phyloP scores from a whole-genome alignment of 2,329 filamentous ascomycete species.

The Arthrobotrys sphaeroides region DNA sequence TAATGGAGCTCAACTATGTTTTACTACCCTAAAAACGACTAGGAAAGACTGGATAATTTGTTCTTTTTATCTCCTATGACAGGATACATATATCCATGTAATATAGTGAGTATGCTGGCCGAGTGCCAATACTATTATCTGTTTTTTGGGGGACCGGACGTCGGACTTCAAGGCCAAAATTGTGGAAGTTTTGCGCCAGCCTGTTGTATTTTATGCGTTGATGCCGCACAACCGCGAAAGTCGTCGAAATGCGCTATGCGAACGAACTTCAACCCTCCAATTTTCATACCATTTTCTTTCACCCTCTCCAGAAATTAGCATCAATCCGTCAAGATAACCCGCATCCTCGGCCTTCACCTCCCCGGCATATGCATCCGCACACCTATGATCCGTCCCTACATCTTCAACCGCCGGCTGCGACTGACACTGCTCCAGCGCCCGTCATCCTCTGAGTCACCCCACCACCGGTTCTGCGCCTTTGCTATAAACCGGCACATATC shows the following conservation, averaged over 20 bases:
- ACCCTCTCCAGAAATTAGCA: neutral
- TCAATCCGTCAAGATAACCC: too few relatives aligned
- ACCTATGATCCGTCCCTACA: slow-evolving; percentile 29
- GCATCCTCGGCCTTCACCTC: neutral
- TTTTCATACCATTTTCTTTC: neutral
- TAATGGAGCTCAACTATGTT: too few relatives aligned
- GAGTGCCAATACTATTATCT: too few relatives aligned
- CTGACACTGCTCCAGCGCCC: slow-evolving; percentile 24
- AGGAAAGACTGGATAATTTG: too few relatives aligned
- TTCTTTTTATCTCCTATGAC: too few relatives aligned
- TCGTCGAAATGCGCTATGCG: neutral
- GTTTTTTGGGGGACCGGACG: neutral
- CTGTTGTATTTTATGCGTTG: neutral
- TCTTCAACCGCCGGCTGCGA: slow-evolving; percentile 36
- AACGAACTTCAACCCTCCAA: neutral
- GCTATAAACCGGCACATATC: slow-evolving; percentile 22
- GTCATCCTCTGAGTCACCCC: slow-evolving; percentile 37
- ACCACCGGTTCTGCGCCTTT: slow-evolving; percentile 13
- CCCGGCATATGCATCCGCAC: neutral
- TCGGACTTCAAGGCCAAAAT: too few relatives aligned
- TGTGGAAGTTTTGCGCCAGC: neutral
- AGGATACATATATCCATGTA: too few relatives aligned
- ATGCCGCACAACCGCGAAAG: neutral
- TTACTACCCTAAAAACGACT: too few relatives aligned
- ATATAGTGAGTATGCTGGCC: too few relatives aligned